Percentiles rank a stretch among this genome's conserved stretches.
Conservation (phyloP, 768 basidiomycete species). For the Leucosporidium creatinivorum region DNA sequence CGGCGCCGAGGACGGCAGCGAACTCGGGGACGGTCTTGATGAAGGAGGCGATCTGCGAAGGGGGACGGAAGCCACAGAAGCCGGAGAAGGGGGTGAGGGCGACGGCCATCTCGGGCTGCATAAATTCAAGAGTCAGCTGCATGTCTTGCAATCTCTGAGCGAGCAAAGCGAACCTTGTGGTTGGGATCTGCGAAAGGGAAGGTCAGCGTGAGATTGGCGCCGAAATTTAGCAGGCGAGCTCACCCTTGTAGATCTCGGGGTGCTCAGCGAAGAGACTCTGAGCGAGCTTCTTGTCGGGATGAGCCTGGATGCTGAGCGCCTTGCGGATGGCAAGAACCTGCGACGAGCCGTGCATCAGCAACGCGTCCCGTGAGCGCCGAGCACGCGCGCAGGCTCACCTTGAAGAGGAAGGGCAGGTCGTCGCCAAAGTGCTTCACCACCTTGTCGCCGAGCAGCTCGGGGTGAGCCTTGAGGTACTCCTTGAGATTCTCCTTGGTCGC, state of each 20-base stretch:
- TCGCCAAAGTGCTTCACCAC: slow-evolving; percentile 58
- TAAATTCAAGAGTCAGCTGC: background rate
- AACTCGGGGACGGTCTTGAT: slow-evolving; percentile 70
- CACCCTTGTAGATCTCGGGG: slow-evolving; percentile 87
- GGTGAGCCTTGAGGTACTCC: slow-evolving; percentile 58
- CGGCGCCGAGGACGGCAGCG: slow-evolving; percentile 52
- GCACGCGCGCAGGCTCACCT: slow-evolving; percentile 46
- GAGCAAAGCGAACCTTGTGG: slow-evolving; percentile 58
- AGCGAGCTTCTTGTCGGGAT: slow-evolving; percentile 79
- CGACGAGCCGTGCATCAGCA: background rate
- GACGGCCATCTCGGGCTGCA: slow-evolving; percentile 88
- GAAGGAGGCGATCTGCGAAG: slow-evolving; percentile 59
- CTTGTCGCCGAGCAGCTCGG: slow-evolving; percentile 58
- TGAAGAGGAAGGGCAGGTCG: slow-evolving; percentile 84
- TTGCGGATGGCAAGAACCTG: slow-evolving; percentile 66
- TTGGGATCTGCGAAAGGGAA: slow-evolving; percentile 59
- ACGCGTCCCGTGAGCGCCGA: background rate
- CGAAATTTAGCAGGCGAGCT: slow-evolving; percentile 28
- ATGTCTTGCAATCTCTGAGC: background rate
- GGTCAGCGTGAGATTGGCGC: background rate
- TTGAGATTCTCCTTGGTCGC: slow-evolving; percentile 52
- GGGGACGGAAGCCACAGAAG: slow-evolving; percentile 86
- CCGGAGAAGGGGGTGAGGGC: slow-evolving; percentile 85
- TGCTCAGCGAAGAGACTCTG: slow-evolving; percentile 58
- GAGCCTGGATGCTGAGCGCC: slow-evolving; percentile 83